Conservation (phyloP, 2,329 filamentous ascomycete species). For the Penicillium palitans region DNA sequence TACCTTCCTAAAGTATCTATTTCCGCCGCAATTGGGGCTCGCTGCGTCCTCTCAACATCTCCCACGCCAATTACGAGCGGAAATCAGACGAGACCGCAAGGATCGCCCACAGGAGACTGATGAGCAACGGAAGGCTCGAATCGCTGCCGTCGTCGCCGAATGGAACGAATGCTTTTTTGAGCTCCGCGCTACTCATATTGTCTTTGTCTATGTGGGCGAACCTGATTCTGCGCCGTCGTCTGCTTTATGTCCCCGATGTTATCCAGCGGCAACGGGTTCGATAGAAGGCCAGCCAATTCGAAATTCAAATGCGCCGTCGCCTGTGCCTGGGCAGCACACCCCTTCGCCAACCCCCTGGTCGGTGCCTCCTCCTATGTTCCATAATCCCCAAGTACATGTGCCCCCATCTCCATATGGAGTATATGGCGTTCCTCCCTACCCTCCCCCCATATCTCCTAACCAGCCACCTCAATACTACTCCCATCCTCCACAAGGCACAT, state of each 20-base stretch:
- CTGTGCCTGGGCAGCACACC: constrained; percentile 14
- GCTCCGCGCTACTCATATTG: constrained; percentile 36
- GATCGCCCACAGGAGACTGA: constrained; percentile 46
- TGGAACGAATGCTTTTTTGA: constrained; percentile 48
- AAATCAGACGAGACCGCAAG: constrained; percentile 45
- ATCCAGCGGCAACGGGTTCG: constrained; percentile 38
- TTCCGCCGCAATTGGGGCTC: constrained; percentile 41
- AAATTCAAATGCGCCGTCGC: constrained; percentile 12
- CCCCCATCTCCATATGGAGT: constrained; percentile 14
- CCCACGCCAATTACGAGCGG: constrained; percentile 40
- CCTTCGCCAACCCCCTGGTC: constrained; percentile 18
- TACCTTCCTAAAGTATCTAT: constrained; percentile 45
- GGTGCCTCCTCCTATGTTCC: constrained; percentile 16
- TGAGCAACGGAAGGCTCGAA: constrained; percentile 40
- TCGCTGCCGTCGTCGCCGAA: constrained; percentile 43
- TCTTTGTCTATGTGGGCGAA: constrained; percentile 38
- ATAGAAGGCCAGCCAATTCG: constrained; percentile 12
- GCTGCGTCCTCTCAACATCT: constrained; percentile 40
- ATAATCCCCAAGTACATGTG: constrained; percentile 10
- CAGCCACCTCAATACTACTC: constrained; percentile 28
- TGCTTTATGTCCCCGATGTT: constrained; percentile 43
- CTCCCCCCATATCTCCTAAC: constrained; percentile 13
- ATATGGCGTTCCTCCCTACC: constrained; percentile 26
- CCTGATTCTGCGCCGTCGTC: constrained; percentile 35
- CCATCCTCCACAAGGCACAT: constrained; percentile 26